These are phyloP conservation scores for Eremothecium coryli DNA, from an alignment of 1,139 yeast genomes.

Conservation along the genomic window DNA sequence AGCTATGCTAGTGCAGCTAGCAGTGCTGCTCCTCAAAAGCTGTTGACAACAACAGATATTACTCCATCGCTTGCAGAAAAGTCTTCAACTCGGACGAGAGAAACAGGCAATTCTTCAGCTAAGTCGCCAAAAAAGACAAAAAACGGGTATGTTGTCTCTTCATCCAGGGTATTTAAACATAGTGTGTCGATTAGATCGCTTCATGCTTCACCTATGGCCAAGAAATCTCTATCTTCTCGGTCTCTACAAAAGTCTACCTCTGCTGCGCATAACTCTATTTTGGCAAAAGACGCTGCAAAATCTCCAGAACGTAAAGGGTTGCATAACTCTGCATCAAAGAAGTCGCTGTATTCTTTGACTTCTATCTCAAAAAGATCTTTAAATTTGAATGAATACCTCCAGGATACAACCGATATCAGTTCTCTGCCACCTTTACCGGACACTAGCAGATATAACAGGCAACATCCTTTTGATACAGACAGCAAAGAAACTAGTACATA, in stretches of 20 bases:
- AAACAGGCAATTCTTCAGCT: no score
- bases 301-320: slow-evolving; percentile 15
- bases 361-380: slow-evolving; percentile 31
- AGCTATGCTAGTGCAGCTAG: no score
- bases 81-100: not conserved
- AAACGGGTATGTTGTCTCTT: slow-evolving; percentile 22
- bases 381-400: slow-evolving; percentile 25
- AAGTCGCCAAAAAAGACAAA: slow-evolving; percentile 8
- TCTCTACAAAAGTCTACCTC: slow-evolving; percentile 9
- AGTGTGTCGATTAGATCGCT: slow-evolving; percentile 19
- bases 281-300: no score
- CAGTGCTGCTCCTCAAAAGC: slow-evolving; percentile 13
- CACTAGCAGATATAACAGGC: not conserved
- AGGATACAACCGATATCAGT: slow-evolving; percentile 16
- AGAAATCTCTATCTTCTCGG: slow-evolving; percentile 6
- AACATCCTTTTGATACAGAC: not conserved
- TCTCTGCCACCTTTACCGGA: slow-evolving; percentile 4
- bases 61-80: not conserved
- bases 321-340: slow-evolving; percentile 27
- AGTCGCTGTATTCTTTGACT: slow-evolving; percentile 27
- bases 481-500: no score
- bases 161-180: slow-evolving; percentile 24
- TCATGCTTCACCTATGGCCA: slow-evolving; percentile 3
- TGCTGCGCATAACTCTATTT: no score
- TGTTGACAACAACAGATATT: not conserved